Evolutionary conservation across 2,329 filamentous ascomycete genomes (phyloP).

Genomic region (Ophiostoma piceae): DNA sequence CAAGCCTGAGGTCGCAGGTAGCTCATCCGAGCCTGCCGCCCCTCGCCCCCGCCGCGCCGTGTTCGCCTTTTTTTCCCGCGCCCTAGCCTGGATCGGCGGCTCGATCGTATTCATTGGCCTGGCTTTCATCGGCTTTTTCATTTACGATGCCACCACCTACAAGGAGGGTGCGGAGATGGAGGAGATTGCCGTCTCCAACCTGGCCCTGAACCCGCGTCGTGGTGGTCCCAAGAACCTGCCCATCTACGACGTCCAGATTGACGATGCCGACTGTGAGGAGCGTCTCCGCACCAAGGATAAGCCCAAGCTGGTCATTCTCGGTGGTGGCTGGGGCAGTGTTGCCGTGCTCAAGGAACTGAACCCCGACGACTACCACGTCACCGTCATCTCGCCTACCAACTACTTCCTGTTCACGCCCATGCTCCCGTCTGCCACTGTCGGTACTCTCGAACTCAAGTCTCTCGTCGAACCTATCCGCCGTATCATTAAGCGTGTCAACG

Average conservation of each 20-base stretch:
- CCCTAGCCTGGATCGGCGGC: constrained; percentile 67
- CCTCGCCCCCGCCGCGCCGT: constrained; percentile 32
- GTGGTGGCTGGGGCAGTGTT: constrained; percentile 92
- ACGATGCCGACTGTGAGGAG: constrained; percentile 81
- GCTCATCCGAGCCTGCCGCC: not conserved
- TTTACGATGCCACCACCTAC: constrained; percentile 92
- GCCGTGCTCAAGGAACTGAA: constrained; percentile 85
- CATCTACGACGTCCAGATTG: constrained; percentile 79
- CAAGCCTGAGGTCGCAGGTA: not conserved
- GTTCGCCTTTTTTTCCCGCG: constrained; percentile 57
- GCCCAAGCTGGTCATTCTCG: constrained; percentile 85
- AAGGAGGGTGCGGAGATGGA: constrained; percentile 59
- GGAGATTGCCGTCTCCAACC: constrained; percentile 78
- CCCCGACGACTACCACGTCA: constrained; percentile 90
- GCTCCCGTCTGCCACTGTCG: constrained; percentile 93
- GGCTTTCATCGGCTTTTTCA: constrained; percentile 75
- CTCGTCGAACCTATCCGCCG: constrained; percentile 88
- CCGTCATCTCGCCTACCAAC: constrained; percentile 87
- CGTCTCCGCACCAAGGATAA: constrained; percentile 74
- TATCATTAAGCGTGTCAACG: constrained; percentile 70
- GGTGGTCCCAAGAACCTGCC: constrained; percentile 95
- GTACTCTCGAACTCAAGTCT: constrained; percentile 84
- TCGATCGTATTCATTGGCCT: constrained; percentile 65
- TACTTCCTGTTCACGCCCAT: constrained; percentile 99
- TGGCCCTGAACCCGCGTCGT: constrained; percentile 71